phyloP scores from a whole-genome alignment of 208 protist genomes.

The Crithidia brevicula region DNA sequence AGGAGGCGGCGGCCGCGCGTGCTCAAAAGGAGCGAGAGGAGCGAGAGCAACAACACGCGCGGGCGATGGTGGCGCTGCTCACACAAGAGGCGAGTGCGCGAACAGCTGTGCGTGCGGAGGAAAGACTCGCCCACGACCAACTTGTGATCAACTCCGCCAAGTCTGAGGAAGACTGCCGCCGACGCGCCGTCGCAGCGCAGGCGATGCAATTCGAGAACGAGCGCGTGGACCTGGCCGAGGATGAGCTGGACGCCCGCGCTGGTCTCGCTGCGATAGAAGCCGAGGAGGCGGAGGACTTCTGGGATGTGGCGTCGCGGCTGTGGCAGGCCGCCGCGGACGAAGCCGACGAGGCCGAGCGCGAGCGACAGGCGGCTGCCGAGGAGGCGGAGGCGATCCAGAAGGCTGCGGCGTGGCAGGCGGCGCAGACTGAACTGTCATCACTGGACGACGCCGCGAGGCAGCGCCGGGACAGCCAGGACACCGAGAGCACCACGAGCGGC shows the following conservation, averaged over 20 bases:
- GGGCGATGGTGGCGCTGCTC: constrained; percentile 10
- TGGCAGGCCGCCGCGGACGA: constrained; percentile 18
- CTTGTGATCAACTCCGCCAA: background rate
- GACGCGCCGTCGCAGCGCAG: background rate
- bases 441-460: constrained; percentile 4
- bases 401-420: constrained; percentile 8
- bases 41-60: background rate
- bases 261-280: constrained; percentile 9
- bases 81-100: constrained; percentile 18
- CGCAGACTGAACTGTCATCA: constrained; percentile 8
- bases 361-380: constrained; percentile 6
- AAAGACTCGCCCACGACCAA: constrained; percentile 3
- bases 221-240: constrained; percentile 5
- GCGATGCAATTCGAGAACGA: constrained; percentile 14
- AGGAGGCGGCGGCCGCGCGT: constrained; percentile 6
- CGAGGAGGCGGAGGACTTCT: constrained; percentile 14
- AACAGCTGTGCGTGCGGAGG: background rate
- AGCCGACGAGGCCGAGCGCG: background rate
- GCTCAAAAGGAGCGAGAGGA: background rate
- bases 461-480: background rate
- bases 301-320: constrained; percentile 14
- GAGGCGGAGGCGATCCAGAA: constrained; percentile 8
- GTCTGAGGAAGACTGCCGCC: background rate
- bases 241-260: constrained; percentile 17
- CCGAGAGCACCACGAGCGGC: background rate